phyloP scores from a whole-genome alignment of 2,329 filamentous ascomycete species.

The Pleoardoris graminearum region DNA sequence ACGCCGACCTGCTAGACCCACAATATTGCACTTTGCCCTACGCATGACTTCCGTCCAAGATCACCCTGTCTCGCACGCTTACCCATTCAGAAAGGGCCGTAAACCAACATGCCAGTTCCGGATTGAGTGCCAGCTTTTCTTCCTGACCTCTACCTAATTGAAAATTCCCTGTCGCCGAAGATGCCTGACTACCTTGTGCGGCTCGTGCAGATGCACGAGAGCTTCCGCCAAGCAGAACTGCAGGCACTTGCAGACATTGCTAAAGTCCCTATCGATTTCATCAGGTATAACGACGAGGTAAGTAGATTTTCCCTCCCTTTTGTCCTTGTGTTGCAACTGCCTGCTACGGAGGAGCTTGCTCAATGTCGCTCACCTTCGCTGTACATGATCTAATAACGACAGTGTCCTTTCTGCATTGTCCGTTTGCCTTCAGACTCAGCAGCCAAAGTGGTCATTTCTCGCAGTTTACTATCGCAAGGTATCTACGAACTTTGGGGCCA shows the following conservation, averaged over 20 bases:
- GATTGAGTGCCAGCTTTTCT: background rate
- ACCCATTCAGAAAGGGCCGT: background rate
- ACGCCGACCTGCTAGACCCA: background rate
- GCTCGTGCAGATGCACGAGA: constrained; percentile 86
- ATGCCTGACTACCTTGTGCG: constrained; percentile 78
- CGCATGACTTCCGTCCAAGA: constrained; percentile 1
- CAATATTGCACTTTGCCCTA: constrained; percentile 6
- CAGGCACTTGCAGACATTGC: constrained; percentile 74
- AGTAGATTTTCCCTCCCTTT: constrained; percentile 39
- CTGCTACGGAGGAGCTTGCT: background rate
- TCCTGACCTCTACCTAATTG: background rate
- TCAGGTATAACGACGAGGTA: constrained; percentile 77
- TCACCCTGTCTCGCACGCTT: background rate
- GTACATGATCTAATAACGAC: constrained; percentile 15
- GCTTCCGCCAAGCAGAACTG: constrained; percentile 85
- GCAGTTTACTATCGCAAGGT: constrained; percentile 79
- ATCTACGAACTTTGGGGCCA: constrained; percentile 90
- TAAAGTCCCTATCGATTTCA: constrained; percentile 68
- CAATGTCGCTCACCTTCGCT: background rate
- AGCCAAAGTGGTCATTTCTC: constrained; percentile 68
- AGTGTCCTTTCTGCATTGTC: constrained; percentile 88
- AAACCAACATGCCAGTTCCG: constrained; percentile 3
- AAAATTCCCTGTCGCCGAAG: background rate
- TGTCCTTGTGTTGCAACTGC: background rate
- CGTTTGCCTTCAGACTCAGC: constrained; percentile 64